Percentiles rank a stretch among this genome's conserved stretches.
Conservation (phyloP, 495 filamentous ascomycete species). For the Bombardia bombarda region DNA sequence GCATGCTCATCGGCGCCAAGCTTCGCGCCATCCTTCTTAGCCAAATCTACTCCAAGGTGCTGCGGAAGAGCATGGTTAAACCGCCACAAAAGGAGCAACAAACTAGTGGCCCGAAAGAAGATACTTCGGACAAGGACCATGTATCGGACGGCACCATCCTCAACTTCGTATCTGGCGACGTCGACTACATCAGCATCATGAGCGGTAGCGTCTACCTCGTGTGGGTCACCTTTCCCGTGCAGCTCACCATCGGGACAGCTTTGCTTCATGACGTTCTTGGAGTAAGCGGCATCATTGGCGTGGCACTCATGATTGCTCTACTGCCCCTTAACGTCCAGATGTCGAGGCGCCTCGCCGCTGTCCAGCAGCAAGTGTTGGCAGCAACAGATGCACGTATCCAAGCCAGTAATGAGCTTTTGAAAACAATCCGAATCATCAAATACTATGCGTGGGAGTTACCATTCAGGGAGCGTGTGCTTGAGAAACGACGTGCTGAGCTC, state of each 20-base stretch:
- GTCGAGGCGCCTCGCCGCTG: constrained; percentile 4
- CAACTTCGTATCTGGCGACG: not conserved
- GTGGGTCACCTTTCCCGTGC: constrained; percentile 2
- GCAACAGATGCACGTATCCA: constrained; percentile 5
- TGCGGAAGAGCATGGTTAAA: not conserved
- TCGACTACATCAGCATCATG: not conserved
- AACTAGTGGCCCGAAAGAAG: not conserved
- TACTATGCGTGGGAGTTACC: constrained; percentile 1
- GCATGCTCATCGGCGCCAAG: not conserved
- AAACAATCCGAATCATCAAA: constrained; percentile 1
- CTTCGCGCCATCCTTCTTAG: not conserved
- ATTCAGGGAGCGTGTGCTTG: not conserved
- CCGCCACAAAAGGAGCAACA: no score
- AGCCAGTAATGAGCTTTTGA: not conserved
- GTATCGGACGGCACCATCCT: not conserved
- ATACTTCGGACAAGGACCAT: not conserved
- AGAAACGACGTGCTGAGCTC: not conserved
- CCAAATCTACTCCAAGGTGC: not conserved
- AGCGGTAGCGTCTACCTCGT: not conserved
- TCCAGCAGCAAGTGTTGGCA: constrained; percentile 6
- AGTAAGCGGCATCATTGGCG: constrained; percentile 5
- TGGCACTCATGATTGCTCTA: constrained; percentile 4
- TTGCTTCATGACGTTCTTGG: constrained; percentile 5
- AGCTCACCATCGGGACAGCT: constrained; percentile 3
- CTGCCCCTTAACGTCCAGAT: constrained; percentile 7